Percentiles rank a stretch among this genome's conserved stretches.
Conservation (phyloP, 2,329 filamentous ascomycete species). For the Aspergillus cejpii region DNA sequence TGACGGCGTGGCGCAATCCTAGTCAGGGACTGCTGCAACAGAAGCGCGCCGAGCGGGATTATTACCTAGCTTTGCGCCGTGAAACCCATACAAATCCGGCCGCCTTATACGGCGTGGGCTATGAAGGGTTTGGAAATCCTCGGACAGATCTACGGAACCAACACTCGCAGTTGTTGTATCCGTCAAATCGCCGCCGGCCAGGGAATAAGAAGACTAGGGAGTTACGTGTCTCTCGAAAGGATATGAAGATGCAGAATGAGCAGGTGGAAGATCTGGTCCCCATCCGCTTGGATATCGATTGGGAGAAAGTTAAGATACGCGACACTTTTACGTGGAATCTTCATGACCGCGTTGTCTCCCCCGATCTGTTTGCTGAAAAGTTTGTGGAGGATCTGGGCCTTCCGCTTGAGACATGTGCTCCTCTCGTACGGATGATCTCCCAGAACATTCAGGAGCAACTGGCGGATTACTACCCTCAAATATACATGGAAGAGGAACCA, state of each 20-base stretch:
- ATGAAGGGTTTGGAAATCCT: constrained; percentile 82
- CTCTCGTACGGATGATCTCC: constrained; percentile 57
- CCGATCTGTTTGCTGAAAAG: constrained; percentile 78
- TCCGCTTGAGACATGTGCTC: constrained; percentile 57
- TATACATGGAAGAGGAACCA: constrained; percentile 81
- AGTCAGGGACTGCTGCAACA: constrained; percentile 54
- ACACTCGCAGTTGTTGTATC: constrained; percentile 68
- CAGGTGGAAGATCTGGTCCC: constrained; percentile 88
- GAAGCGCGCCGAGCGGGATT: constrained; percentile 61
- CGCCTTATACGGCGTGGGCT: constrained; percentile 62
- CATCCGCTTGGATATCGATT: constrained; percentile 84
- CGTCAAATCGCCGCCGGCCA: constrained; percentile 64
- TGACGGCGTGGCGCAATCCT: constrained; percentile 47
- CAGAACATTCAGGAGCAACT: constrained; percentile 79
- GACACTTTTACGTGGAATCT: constrained; percentile 99
- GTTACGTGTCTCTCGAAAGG: constrained; percentile 68
- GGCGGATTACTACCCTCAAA: constrained; percentile 86
- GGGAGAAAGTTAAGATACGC: constrained; percentile 89
- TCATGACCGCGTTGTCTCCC: constrained; percentile 74
- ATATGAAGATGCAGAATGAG: constrained; percentile 78
- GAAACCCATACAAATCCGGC: constrained; percentile 52
- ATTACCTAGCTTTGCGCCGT: constrained; percentile 62
- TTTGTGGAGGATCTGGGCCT: constrained; percentile 80
- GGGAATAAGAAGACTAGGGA: constrained; percentile 69
- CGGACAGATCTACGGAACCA: constrained; percentile 65